phyloP scores from a whole-genome alignment of 192 early-diverging fungal species.

The Spinellus fusiger region DNA sequence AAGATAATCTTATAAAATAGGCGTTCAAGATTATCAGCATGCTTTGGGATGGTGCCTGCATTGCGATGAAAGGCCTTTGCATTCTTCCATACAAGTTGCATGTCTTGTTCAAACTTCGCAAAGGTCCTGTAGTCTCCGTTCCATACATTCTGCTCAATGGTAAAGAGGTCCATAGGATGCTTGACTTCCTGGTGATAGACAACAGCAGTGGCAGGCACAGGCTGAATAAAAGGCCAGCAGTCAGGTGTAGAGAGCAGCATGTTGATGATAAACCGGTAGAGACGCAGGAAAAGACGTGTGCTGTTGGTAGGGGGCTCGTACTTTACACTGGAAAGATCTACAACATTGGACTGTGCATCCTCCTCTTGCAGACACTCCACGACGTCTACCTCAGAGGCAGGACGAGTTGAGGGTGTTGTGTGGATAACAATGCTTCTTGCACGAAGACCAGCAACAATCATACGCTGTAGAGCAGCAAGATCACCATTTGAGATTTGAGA shows the following conservation, averaged over 20 bases:
- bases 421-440: slow-evolving; percentile 26
- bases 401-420: slow-evolving; percentile 2
- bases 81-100: slow-evolving; percentile 42
- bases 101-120: slow-evolving; percentile 41
- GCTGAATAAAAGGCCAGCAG: slow-evolving; percentile 32
- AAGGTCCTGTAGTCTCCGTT: slow-evolving; percentile 33
- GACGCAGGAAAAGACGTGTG: slow-evolving; percentile 23
- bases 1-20: slow-evolving; percentile 23
- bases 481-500: slow-evolving; percentile 27
- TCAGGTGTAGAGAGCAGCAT: slow-evolving; percentile 26
- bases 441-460: slow-evolving; percentile 19
- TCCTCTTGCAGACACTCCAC: too few species aligned
- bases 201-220: slow-evolving; percentile 33
- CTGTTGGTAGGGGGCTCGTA: slow-evolving; percentile 17
- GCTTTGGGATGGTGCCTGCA: slow-evolving; percentile 24
- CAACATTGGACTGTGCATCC: not conserved
- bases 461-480: slow-evolving; percentile 19
- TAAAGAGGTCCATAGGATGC: slow-evolving; percentile 47
- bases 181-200: slow-evolving; percentile 44
- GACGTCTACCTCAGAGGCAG: not conserved
- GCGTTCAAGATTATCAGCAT: slow-evolving; percentile 21
- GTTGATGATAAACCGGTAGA: slow-evolving; percentile 30
- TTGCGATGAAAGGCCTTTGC: slow-evolving; percentile 33
- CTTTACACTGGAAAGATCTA: slow-evolving; percentile 10
- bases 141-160: slow-evolving; percentile 50